A percentile compares a stretch with the other conserved stretches of the same genome.
Conservation (phyloP, 805 yeast species). For the Ogataea glucozyma region DNA sequence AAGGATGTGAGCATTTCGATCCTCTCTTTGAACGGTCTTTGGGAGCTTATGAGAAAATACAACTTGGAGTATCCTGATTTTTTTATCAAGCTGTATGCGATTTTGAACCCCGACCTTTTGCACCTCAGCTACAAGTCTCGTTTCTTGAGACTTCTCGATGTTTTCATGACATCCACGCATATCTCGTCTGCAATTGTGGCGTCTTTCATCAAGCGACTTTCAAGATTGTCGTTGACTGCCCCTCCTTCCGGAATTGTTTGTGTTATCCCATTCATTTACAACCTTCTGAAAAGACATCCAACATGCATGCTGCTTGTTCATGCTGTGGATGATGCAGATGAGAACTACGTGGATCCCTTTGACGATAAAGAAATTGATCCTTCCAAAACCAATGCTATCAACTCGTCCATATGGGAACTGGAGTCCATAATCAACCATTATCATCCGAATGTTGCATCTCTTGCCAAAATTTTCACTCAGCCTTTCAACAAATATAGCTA, state of each 20-base stretch:
- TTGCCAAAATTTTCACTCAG: conserved; percentile 85
- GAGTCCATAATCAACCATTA: conserved; percentile 75
- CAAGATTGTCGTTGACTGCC: conserved; percentile 71
- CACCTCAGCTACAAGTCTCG: conserved; percentile 82
- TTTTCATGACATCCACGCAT: conserved; percentile 85
- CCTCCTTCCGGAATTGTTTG: conserved; percentile 90
- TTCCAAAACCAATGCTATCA: conserved; percentile 71
- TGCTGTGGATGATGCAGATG: conserved; percentile 41
- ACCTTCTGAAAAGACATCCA: conserved; percentile 87
- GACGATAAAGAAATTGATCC: conserved; percentile 70
- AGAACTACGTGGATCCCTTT: conserved; percentile 59
- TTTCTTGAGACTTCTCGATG: conserved; percentile 81
- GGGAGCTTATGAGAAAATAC: conserved; percentile 75
- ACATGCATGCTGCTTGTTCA: conserved; percentile 91
- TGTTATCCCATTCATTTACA: conserved; percentile 87
- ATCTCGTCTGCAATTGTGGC: conserved; percentile 81
- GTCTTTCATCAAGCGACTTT: conserved; percentile 80
- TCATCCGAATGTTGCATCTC: conserved; percentile 92
- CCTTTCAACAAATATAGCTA: conserved; percentile 87
- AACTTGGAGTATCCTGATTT: conserved; percentile 93
- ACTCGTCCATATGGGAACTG: conserved; percentile 90
- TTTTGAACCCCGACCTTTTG: conserved; percentile 73
- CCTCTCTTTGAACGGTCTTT: conserved; percentile 82
- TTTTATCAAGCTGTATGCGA: conserved; percentile 75
- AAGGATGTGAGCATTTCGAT: conserved; percentile 44